These are phyloP conservation scores for Solanum hybrid DNA, from an alignment of 305 asterid species.

Conservation along the genomic window DNA sequence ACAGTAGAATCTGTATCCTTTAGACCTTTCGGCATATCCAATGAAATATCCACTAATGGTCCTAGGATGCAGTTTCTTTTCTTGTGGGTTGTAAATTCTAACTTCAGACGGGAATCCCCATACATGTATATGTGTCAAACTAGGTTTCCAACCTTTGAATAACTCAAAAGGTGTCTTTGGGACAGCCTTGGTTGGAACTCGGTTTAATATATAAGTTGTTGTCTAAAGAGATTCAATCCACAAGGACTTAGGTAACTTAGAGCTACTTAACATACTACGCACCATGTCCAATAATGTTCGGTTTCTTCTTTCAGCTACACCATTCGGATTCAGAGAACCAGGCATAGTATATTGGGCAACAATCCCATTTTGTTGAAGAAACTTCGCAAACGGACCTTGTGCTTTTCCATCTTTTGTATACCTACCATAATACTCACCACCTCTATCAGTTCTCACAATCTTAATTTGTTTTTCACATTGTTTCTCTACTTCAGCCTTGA, in stretches of 20 bases:
- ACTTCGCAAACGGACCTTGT: not conserved
- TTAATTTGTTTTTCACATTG: not conserved
- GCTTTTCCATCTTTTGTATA: too few species aligned
- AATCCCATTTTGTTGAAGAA: too few species aligned
- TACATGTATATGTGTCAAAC: too few species aligned
- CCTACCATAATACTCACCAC: not conserved
- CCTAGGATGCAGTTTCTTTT: too few species aligned
- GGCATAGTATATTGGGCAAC: not conserved
- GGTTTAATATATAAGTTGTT: too few species aligned
- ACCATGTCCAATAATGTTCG: not conserved
- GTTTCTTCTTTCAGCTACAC: too few species aligned
- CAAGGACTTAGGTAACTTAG: not conserved
- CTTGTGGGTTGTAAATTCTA: too few species aligned
- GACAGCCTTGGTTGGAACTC: not conserved
- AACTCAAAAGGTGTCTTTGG: too few species aligned
- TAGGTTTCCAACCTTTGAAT: too few species aligned
- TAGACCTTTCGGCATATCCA: too few species aligned
- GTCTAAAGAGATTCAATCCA: not conserved
- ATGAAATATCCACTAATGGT: too few species aligned
- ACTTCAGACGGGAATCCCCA: not conserved
- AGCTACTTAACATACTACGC: not conserved
- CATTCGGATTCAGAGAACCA: not conserved
- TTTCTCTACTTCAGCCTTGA: not conserved
- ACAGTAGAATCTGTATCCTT: too few species aligned
- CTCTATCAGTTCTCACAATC: not conserved